Percentiles rank a stretch among this genome's conserved stretches.
Conservation (phyloP, 1,284 basidiomycete genomes). For the Cutaneotrichosporon arboriforme region DNA sequence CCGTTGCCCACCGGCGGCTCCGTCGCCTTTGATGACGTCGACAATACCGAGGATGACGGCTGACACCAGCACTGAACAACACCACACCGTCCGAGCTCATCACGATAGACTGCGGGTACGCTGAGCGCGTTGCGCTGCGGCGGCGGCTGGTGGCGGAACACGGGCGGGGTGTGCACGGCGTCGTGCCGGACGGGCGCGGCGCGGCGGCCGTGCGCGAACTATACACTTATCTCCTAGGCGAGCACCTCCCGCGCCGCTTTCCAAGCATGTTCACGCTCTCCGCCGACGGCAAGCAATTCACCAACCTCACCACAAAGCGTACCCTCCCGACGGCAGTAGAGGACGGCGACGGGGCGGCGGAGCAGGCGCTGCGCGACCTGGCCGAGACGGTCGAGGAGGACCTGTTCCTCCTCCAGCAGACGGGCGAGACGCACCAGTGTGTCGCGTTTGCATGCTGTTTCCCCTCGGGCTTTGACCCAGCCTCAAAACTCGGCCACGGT, state of each 20-base stretch:
- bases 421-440: conserved; percentile 6
- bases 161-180: conserved; percentile 6
- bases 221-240: conserved; percentile 5
- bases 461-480: conserved; percentile 13
- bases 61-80: conserved; percentile 9
- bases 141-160: background rate
- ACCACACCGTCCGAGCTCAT: conserved; percentile 9
- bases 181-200: conserved; percentile 6
- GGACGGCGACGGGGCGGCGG: background rate
- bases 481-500: conserved; percentile 11
- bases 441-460: conserved; percentile 17
- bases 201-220: conserved; percentile 10
- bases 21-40: background rate
- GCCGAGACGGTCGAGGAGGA: conserved; percentile 17
- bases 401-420: conserved; percentile 12
- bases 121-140: conserved; percentile 4
- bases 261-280: conserved; percentile 9
- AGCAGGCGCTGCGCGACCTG: conserved; percentile 1
- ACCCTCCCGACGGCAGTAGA: background rate
- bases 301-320: conserved; percentile 8
- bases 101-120: conserved; percentile 11
- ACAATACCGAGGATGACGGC: background rate
- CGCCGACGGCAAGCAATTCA: background rate
- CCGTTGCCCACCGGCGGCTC: background rate
- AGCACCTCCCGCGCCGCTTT: conserved; percentile 9